These are phyloP conservation scores for Skeletonema menzelii DNA, from an alignment of 108 stramenopile genomes.

Conservation along the genomic window DNA sequence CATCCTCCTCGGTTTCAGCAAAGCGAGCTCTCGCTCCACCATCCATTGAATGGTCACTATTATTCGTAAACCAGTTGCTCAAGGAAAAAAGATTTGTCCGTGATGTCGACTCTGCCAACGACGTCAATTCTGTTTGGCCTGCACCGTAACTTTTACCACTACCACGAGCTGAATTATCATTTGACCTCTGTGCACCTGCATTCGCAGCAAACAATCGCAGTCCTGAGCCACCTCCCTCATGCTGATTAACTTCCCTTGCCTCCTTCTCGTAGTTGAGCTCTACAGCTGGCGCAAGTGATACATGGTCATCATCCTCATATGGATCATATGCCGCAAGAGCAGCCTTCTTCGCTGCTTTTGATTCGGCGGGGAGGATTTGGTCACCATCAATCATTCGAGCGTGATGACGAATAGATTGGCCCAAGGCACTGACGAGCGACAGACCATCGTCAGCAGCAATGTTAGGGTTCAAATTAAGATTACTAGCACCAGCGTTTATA, in stretches of 20 bases:
- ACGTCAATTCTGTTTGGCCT: neutral
- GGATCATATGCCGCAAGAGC: conserved; percentile 3
- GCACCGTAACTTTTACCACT: neutral
- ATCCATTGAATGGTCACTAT: neutral
- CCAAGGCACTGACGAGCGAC: conserved; percentile 25
- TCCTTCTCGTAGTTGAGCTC: conserved; percentile 25
- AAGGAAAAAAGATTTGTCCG: neutral
- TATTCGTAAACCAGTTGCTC: neutral
- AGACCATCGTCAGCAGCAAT: conserved; percentile 7
- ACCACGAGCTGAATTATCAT: neutral
- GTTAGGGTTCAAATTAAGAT: neutral
- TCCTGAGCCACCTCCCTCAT: neutral
- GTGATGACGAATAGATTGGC: conserved; percentile 37
- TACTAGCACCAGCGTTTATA: neutral
- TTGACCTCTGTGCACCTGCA: neutral
- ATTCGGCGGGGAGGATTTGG: neutral
- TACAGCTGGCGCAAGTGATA: conserved; percentile 17
- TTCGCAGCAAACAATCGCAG: conserved; percentile 24
- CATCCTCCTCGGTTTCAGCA: neutral
- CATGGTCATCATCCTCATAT: conserved; percentile 26
- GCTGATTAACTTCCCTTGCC: neutral
- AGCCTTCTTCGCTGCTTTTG: neutral
- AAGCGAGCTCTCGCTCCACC: neutral
- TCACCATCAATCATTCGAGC: conserved; percentile 28
- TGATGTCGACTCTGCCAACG: neutral